phyloP scores from a whole-genome alignment of 208 protist genomes.

The Crithidia brevicula region DNA sequence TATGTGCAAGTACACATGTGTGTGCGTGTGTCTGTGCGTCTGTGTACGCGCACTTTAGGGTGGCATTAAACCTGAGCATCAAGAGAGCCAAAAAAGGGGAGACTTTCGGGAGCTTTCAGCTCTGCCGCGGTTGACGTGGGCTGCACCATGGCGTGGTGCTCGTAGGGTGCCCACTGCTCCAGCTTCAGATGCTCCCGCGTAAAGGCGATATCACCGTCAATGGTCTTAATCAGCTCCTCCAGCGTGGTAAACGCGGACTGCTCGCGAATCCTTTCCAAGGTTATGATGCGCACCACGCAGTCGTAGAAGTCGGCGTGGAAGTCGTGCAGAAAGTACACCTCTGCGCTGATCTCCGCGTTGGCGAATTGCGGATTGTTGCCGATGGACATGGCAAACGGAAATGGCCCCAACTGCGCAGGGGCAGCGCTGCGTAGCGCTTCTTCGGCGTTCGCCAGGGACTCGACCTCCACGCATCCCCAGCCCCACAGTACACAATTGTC shows the following conservation, averaged over 20 bases:
- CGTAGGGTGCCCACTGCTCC: constrained; percentile 24
- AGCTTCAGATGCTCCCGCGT: constrained; percentile 42
- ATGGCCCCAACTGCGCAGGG: constrained; percentile 34
- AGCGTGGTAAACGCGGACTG: constrained; percentile 78
- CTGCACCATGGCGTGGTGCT: constrained; percentile 47
- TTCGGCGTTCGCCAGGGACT: not conserved
- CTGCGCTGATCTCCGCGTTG: constrained; percentile 71
- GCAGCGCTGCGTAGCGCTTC: not conserved
- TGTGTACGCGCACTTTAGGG: not conserved
- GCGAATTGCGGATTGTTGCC: constrained; percentile 92
- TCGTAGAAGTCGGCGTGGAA: constrained; percentile 91
- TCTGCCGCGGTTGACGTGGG: constrained; percentile 21
- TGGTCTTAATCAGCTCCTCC: constrained; percentile 78
- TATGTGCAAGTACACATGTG: not conserved
- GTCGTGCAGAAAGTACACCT: constrained; percentile 90
- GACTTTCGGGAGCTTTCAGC: not conserved
- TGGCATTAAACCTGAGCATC: not conserved
- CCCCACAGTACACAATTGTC: constrained; percentile 82
- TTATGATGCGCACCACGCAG: constrained; percentile 68
- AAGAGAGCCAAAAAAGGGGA: constrained; percentile 29
- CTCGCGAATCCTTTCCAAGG: constrained; percentile 57
- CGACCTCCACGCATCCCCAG: constrained; percentile 70
- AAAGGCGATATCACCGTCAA: constrained; percentile 62
- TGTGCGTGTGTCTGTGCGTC: not conserved
- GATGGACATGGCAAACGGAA: constrained; percentile 87